Evolutionary conservation across 192 early-diverging fungal species (phyloP).

Genomic region (Coemansia sp.): DNA sequence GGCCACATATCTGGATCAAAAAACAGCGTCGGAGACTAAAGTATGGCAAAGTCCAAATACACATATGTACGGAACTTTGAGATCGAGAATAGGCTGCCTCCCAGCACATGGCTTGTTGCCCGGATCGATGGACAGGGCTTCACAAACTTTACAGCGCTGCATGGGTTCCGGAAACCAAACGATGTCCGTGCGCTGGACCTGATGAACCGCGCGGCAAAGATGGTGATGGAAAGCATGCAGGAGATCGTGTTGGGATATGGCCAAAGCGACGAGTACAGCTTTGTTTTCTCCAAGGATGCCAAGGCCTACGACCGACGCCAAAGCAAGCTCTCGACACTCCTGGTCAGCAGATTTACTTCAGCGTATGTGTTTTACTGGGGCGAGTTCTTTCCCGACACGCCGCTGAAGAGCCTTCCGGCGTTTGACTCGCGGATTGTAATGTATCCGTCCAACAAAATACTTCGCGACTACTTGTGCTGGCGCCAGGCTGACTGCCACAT

Average conservation of each 20-base stretch:
- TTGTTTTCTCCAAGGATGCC: conserved; percentile 66
- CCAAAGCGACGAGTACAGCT: conserved; percentile 92
- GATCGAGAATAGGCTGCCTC: conserved; percentile 69
- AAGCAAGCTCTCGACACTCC: conserved; percentile 78
- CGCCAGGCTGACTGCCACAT: conserved; percentile 94
- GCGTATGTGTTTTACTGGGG: conserved; percentile 84
- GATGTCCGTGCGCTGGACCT: conserved; percentile 74
- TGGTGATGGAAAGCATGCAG: conserved; percentile 77
- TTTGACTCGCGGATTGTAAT: conserved; percentile 90
- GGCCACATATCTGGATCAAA: too few relatives aligned
- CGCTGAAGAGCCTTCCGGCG: conserved; percentile 75
- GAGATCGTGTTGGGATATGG: conserved; percentile 89
- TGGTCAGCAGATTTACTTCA: conserved; percentile 85
- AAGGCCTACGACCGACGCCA: conserved; percentile 74
- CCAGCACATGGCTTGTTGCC: conserved; percentile 87
- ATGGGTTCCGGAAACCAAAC: conserved; percentile 79
- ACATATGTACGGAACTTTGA: conserved; percentile 94
- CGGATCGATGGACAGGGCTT: conserved; percentile 91
- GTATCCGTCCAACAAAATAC: conserved; percentile 79
- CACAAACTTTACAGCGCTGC: conserved; percentile 82
- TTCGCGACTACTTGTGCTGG: conserved; percentile 95
- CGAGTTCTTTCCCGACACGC: conserved; percentile 65
- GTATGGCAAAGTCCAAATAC: conserved; percentile 94
- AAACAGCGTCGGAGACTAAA: not conserved
- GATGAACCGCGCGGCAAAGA: conserved; percentile 79